Evolutionary conservation across 306 rosid species (phyloP), one percentile per base, ranked within the genome.

Genomic region (Prunus padus): DNA sequence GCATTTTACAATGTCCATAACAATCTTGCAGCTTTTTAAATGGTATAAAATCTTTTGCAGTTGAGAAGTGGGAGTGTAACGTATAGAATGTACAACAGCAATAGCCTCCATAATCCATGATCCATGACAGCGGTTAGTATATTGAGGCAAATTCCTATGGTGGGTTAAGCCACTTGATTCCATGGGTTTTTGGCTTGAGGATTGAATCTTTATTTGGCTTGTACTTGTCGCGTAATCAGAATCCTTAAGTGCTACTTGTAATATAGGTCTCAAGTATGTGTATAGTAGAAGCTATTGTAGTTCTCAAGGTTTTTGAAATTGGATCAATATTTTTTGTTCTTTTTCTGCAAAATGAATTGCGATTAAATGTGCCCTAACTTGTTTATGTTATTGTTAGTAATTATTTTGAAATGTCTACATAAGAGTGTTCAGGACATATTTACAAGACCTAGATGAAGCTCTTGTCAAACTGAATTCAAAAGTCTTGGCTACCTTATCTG

Each of bases 401-500:
- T 28, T 10, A n/a, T 31, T 65, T 65, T 65, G 42, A 37, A 37
- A 37, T 37, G 0, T 37, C 96, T 96, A 98, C 98, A 96, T 89
- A 56, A 96, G 96, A 50, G 99, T 92, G 86, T 96, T 96, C 76
- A 96, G 88, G 81, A 96, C 99, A 81, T 96, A 96, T 92, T 90
- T 96, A 86, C 99, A 96, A 64, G 99, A 90, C 80, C 99, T 87
- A 28, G 99, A 96, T 16, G 98, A 90, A 37, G 96, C 98, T 33
- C 99, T 98, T 1, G 87, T 83, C 91, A 96, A 88, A 82, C 98
- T 96, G 88, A 90, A 96, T 87, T 96, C 98, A 87, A 96, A 96
- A 79, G 97, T 96, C 74, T 86, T 90, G 45, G 99, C 96, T 73
- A 96, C 98, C 97, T 96, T 92, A 62, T 86, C 84, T 77, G 98